These are phyloP conservation scores for Amborella trichopoda DNA, from an alignment of 164 flowering plant genomes.

Conservation along the genomic window DNA sequence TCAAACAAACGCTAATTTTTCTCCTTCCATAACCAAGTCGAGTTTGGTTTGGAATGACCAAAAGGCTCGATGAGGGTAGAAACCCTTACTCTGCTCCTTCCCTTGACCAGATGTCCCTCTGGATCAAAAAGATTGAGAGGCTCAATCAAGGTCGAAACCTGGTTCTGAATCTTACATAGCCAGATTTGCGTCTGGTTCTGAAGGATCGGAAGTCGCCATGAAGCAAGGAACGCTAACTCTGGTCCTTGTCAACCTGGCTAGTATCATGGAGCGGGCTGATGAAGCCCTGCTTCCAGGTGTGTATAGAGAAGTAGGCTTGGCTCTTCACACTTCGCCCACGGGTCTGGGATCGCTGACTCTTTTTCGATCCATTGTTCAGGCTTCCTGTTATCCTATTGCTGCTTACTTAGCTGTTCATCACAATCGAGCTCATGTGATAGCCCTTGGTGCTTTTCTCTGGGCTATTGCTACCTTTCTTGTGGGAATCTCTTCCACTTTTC, in stretches of 20 bases:
- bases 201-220: too few species aligned
- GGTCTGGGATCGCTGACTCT: constrained; percentile 70
- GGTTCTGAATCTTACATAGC: too few species aligned
- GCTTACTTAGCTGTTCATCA: constrained; percentile 56
- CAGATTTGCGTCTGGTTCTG: too few species aligned
- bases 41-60: too few species aligned
- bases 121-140: neutral
- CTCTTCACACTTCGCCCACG: constrained; percentile 66
- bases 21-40: too few species aligned
- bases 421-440: constrained; percentile 69
- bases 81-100: neutral
- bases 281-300: constrained; percentile 80
- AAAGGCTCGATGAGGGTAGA: neutral
- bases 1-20: too few species aligned
- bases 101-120: neutral
- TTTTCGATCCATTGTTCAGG: constrained; percentile 69
- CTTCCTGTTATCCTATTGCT: constrained; percentile 68
- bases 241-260: constrained; percentile 68
- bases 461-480: constrained; percentile 88
- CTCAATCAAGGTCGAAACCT: constrained; percentile 2
- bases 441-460: constrained; percentile 87
- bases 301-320: constrained; percentile 74
- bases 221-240: constrained; percentile 45
- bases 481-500: constrained; percentile 62
- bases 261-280: constrained; percentile 81